Conservation (phyloP, 1,284 basidiomycete genomes). For the Leccinum angustisporum region DNA sequence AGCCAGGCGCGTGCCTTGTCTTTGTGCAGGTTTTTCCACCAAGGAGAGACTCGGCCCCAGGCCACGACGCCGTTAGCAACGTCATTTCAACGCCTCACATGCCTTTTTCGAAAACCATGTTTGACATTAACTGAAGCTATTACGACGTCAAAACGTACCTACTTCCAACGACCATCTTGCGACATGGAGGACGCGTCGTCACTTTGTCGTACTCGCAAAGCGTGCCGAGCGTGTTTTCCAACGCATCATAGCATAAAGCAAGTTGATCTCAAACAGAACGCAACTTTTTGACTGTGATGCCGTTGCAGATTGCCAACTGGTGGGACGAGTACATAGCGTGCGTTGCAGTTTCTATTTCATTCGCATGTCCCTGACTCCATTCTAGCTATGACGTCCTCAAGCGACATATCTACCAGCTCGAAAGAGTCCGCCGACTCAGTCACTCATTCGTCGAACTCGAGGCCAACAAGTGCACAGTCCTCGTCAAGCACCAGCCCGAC, state of each 20-base stretch:
- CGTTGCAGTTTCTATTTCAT: too few species aligned
- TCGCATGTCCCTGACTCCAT: neutral
- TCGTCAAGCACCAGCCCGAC: slow-evolving; percentile 13
- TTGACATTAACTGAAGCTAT: slow-evolving; percentile 1
- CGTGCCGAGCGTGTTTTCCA: slow-evolving; percentile 44
- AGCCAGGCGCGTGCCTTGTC: too few species aligned
- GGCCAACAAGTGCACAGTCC: slow-evolving; percentile 52
- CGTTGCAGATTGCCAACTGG: too few species aligned
- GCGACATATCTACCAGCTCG: slow-evolving; percentile 81
- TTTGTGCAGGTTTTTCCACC: too few species aligned
- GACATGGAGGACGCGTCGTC: slow-evolving; percentile 60
- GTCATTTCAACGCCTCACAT: slow-evolving; percentile 19
- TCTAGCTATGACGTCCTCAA: slow-evolving; percentile 83
- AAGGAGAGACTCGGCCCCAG: too few species aligned
- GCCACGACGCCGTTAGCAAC: too few species aligned
- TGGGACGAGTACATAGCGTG: neutral
- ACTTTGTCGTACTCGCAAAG: slow-evolving; percentile 51
- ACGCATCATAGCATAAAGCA: slow-evolving; percentile 20
- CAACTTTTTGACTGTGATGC: too few species aligned
- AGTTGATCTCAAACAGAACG: too few species aligned
- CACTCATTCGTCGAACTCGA: slow-evolving; percentile 58
- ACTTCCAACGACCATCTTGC: slow-evolving; percentile 43
- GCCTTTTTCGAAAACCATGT: slow-evolving; percentile 2
- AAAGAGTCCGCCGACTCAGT: slow-evolving; percentile 48
- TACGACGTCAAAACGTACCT: slow-evolving; percentile 35